These are phyloP conservation scores for Xylaria longipes DNA, from an alignment of 495 filamentous ascomycete genomes.

Conservation along the genomic window DNA sequence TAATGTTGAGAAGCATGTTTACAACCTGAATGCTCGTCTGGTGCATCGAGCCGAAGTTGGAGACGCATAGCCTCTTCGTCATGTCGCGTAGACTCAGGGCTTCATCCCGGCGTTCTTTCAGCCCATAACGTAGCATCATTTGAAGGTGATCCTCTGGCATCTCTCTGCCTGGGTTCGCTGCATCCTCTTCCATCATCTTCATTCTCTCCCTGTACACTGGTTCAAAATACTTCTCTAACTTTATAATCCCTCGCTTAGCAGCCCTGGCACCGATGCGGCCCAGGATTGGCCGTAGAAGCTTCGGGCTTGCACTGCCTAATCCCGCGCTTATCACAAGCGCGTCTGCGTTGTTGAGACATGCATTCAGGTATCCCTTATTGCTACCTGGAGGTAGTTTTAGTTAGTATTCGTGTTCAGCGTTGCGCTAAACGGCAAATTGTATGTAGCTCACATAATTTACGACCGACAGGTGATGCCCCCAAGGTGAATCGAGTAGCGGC, in stretches of 20 bases:
- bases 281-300: constrained; percentile 39
- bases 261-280: constrained; percentile 30
- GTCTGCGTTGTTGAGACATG: constrained; percentile 32
- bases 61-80: constrained; percentile 32
- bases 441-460: constrained; percentile 17
- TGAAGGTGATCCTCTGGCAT: constrained; percentile 46
- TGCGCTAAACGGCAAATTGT: not conserved
- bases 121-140: constrained; percentile 45
- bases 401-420: not conserved
- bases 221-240: constrained; percentile 35
- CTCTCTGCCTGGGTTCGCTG: constrained; percentile 27
- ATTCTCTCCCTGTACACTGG: constrained; percentile 28
- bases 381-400: constrained; percentile 30
- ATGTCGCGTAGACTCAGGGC: constrained; percentile 40
- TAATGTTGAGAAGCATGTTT: constrained; percentile 41
- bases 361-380: constrained; percentile 37
- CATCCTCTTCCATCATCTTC: constrained; percentile 31
- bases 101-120: constrained; percentile 41
- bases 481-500: constrained; percentile 48
- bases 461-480: constrained; percentile 30
- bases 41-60: constrained; percentile 42
- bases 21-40: constrained; percentile 33
- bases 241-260: constrained; percentile 20
- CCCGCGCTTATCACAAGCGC: constrained; percentile 38
- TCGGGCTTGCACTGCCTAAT: constrained; percentile 34